Conservation (phyloP, 2,329 filamentous ascomycete species). For the Aspergillus viridinutans region DNA sequence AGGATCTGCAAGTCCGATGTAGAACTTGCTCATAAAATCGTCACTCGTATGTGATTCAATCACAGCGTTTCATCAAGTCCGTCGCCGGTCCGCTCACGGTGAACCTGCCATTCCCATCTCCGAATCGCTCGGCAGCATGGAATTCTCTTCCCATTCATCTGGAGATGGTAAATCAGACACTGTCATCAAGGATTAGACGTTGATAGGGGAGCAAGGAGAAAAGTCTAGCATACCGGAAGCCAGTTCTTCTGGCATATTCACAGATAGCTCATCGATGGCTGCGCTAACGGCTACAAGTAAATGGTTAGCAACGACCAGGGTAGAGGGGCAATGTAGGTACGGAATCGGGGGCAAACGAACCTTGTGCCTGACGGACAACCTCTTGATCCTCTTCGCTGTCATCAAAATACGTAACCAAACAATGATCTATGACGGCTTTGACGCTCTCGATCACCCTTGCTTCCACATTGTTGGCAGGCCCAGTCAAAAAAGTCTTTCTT, state of each 20-base stretch:
- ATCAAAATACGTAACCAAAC: constrained; percentile 36
- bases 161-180: constrained; percentile 38
- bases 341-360: constrained; percentile 22
- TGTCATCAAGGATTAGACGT: constrained; percentile 24
- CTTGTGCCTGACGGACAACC: constrained; percentile 29
- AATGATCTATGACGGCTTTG: constrained; percentile 34
- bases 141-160: constrained; percentile 43
- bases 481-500: constrained; percentile 27
- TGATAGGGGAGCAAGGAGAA: constrained; percentile 13
- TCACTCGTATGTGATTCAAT: constrained; percentile 25
- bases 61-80: constrained; percentile 2
- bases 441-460: constrained; percentile 35
- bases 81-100: constrained; percentile 21
- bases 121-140: constrained; percentile 38
- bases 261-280: constrained; percentile 32
- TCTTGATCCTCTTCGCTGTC: constrained; percentile 34
- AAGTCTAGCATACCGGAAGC: constrained; percentile 34
- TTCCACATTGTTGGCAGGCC: constrained; percentile 28
- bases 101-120: constrained; percentile 36
- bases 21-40: constrained; percentile 18
- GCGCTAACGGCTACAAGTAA: constrained; percentile 24
- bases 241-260: constrained; percentile 37
- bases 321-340: neutral
- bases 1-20: constrained; percentile 8
- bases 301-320: neutral